Base-by-base conservation (phyloP, 768 basidiomycete genomes). In the Russula sp. region DNA sequence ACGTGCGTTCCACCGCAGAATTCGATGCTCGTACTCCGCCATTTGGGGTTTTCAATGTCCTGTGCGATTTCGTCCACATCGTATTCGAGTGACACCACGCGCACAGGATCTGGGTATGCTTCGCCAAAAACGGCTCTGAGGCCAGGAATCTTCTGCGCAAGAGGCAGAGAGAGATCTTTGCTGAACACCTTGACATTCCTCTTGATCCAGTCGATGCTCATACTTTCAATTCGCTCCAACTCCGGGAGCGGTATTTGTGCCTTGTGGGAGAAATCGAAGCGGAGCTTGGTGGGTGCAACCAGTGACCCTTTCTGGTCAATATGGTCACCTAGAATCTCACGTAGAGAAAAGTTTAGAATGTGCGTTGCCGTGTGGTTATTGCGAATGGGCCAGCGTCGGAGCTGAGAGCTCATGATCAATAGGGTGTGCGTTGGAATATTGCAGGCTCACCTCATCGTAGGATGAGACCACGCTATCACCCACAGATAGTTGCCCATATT, bases 1-100 rank as follows among this genome's bases (percentile, higher is more conserved):
- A 99, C 97, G 72, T 99, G 97, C 85, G 97, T 99, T 74, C 97
- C 97, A 75, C 97, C 97, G 73, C 97, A 99, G 73, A 99, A 96
- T 76, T 99, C 97, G 66, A 97, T 84, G 73, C 91, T 94, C 11
- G 96, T 97, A 34, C 75, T 77, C 52, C 90, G 78, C 97, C 97
- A 99, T 75, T 88, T 92, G 4, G 88, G 85, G 74, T 94, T 95
- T 69, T 88, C 83, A 48, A 96, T 80, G 67, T 99, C 92, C 69
- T 83, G 80, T 20, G 84, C 76, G 59, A 99, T 94, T 68, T 94
- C 91, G 55, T 95, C 88, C 18, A 96, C 82, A 65, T 87, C 85
- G 71, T 82, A 93, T 73, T 92, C 96, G 22, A 99, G 79, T 2
- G 92, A 84, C 14, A 99, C 97, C 1, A 98, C 93, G 35, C 96